Evolutionary conservation across 2,329 filamentous ascomycete genomes (phyloP).

Genomic region (Trichoderma semiorbis): DNA sequence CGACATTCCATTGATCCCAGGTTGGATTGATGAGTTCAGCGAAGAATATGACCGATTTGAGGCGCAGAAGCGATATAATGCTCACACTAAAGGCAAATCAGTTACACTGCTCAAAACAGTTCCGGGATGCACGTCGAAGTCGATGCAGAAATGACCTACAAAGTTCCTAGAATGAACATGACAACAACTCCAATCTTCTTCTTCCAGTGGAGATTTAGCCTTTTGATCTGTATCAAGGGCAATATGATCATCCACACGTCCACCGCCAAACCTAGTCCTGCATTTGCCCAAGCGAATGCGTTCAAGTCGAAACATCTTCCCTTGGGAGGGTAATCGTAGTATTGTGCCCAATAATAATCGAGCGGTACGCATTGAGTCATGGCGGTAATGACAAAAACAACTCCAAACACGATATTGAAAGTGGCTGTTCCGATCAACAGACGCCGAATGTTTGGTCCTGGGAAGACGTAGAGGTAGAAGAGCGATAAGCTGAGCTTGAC

Average conservation of each 20-base stretch:
- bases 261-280: conserved; percentile 39
- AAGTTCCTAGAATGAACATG: conserved; percentile 44
- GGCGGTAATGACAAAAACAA: conserved; percentile 32
- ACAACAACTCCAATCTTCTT: conserved; percentile 42
- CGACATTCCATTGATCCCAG: conserved; percentile 30
- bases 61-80: conserved; percentile 30
- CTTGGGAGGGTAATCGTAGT: conserved; percentile 35
- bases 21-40: conserved; percentile 30
- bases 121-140: not conserved
- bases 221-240: conserved; percentile 37
- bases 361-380: conserved; percentile 41
- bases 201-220: conserved; percentile 35
- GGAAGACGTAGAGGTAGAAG: conserved; percentile 44
- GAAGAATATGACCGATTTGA: conserved; percentile 30
- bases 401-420: conserved; percentile 31
- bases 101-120: not conserved
- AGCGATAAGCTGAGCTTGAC: conserved; percentile 41
- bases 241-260: conserved; percentile 43
- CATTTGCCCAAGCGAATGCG: conserved; percentile 41
- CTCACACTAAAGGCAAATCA: conserved; percentile 27
- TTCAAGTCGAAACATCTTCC: conserved; percentile 42
- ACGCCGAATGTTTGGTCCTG: conserved; percentile 27
- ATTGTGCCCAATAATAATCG: conserved; percentile 39
- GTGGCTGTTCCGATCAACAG: conserved; percentile 33
- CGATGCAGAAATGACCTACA: conserved; percentile 27